Evolutionary conservation across 2,329 filamentous ascomycete species (phyloP), one percentile per base, ranked within the genome.

Genomic region (Calonectria naviculata): DNA sequence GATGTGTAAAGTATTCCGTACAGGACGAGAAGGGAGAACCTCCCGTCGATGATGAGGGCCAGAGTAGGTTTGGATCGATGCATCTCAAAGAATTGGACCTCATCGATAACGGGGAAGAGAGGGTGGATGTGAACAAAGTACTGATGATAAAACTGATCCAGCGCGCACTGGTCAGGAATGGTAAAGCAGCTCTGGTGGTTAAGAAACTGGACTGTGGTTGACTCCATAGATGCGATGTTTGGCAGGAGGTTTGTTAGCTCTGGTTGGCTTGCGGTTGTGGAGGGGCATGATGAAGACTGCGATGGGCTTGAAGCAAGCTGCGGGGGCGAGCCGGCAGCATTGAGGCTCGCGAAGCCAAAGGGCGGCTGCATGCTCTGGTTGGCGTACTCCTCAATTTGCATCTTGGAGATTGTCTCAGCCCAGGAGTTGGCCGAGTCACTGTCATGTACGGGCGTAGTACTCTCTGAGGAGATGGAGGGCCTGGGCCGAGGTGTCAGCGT

Each of bases 1-100:
- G 67, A 68, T 6, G 67, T 68, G 47, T 68, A 68, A 17, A 68
- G 34, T 10, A 68, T 68, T 13, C 67, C 67, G 24, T 68, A 68
- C 1, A 68, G 17, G 21, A 68, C 34, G 4, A 64, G 60, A n/a
- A 68, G 67, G 26, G 67, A 68, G 36, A 68, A 38, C 15, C 44
- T 38, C 12, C 60, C 67, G 13, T 52, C 54, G 10, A 63, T 63
- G 36, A 68, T 47, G 12, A 68, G 60, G 31, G 54, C 67, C 15
- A 46, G 44, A 2, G 67, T 58, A 5, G 67, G 56, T 19, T 24
- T 64, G 24, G 58, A 64, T 31, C 64, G 52, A 29, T 63, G 58
- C 26, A 63, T 42, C 36, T 54, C 65, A 49, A 60, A 68, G 41
- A 68, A 68, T n/a, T 62, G 44, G 46, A 54, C 26, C 58, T 68